phyloP scores from a whole-genome alignment of 495 filamentous ascomycete genomes.

The Evernia prunastri region DNA sequence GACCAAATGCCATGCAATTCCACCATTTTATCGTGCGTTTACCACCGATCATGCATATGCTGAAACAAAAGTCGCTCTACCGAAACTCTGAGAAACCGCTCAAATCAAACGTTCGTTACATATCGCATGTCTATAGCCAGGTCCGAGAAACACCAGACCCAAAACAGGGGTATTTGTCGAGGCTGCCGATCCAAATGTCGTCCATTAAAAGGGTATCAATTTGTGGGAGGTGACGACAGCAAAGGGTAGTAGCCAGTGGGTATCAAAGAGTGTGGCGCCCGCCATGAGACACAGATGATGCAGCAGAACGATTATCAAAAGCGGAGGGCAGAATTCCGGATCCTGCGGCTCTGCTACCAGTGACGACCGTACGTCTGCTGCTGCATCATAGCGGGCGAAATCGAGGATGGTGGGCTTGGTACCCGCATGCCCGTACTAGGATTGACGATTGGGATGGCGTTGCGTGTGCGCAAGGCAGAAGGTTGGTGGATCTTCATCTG shows the following conservation, averaged over 20 bases:
- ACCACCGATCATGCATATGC: conserved; percentile 12
- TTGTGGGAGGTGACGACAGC: conserved; percentile 18
- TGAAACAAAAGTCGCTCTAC: neutral
- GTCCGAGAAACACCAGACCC: conserved; percentile 23
- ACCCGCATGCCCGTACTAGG: conserved; percentile 82
- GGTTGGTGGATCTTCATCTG: conserved; percentile 80
- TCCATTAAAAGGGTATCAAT: conserved; percentile 13
- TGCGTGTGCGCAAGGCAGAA: conserved; percentile 76
- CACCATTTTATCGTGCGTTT: conserved; percentile 6
- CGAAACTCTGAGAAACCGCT: neutral
- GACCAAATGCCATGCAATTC: conserved; percentile 7
- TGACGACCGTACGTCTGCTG: conserved; percentile 51
- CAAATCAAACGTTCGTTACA: conserved; percentile 20
- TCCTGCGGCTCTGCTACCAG: conserved; percentile 45
- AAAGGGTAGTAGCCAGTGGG: conserved; percentile 14
- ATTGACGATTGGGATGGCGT: conserved; percentile 98
- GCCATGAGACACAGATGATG: conserved; percentile 23
- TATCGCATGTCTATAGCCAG: conserved; percentile 25
- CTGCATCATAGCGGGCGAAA: conserved; percentile 83
- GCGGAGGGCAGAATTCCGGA: conserved; percentile 23
- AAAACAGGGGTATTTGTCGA: conserved; percentile 26
- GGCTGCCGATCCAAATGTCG: conserved; percentile 19
- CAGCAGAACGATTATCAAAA: conserved; percentile 16
- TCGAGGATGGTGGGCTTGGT: conserved; percentile 83
- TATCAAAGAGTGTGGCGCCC: conserved; percentile 24